A percentile compares a stretch with the other conserved stretches of the same genome.
Evolutionary conservation across 257 asterid species (phyloP).

Genomic region (Ballota nigra): DNA sequence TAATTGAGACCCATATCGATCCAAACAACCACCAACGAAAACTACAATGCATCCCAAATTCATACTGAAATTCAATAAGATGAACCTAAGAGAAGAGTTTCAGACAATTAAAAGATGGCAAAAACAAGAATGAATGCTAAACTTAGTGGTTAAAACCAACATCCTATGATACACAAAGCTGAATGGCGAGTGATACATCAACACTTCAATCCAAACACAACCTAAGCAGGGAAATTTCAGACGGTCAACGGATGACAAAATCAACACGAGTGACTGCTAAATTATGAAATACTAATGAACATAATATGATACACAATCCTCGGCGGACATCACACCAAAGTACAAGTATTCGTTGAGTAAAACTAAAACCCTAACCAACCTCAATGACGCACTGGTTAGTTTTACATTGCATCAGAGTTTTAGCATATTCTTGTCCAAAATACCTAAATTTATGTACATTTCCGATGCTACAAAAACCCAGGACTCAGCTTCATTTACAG

Average conservation of each 20-base stretch:
- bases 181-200: not conserved
- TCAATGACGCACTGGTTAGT: constrained; percentile 6
- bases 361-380: constrained; percentile 3
- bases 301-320: not conserved
- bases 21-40: not conserved
- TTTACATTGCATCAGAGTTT: constrained; percentile 18
- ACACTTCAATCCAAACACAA: not conserved
- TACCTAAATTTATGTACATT: constrained; percentile 24
- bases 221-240: not conserved
- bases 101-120: not conserved
- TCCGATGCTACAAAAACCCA: constrained; percentile 45
- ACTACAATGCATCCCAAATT: not conserved
- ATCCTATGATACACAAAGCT: not conserved
- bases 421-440: constrained; percentile 20
- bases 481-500: constrained; percentile 38
- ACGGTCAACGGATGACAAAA: not conserved
- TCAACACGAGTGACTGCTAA: not conserved
- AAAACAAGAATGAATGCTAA: no score
- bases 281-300: not conserved
- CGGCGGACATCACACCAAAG: not conserved
- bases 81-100: not conserved
- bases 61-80: not conserved
- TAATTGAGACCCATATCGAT: not conserved
- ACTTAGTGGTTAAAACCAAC: not conserved
- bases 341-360: not conserved